phyloP scores from a whole-genome alignment of 306 rosid genomes.

The Trifolium fragiferum region DNA sequence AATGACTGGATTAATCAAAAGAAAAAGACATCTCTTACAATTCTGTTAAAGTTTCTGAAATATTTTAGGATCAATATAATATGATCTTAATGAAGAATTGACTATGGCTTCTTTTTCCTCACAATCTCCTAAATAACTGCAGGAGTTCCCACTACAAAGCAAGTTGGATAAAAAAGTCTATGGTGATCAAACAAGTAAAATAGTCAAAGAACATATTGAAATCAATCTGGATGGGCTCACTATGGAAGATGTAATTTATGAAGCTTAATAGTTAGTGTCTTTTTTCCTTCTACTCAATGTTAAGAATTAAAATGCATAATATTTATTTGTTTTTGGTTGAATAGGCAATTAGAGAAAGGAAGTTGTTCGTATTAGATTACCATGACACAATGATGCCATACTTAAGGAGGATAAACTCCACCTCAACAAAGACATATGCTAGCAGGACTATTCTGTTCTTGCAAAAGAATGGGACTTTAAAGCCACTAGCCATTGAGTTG shows the following conservation, averaged over 20 bases:
- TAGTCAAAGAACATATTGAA: slow-evolving; percentile 56
- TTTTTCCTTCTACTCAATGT: not conserved
- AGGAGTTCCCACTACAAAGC: slow-evolving; percentile 87
- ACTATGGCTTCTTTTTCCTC: slow-evolving; percentile 15
- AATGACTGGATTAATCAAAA: not conserved
- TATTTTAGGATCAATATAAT: slow-evolving; percentile 7
- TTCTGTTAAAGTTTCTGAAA: slow-evolving; percentile 17
- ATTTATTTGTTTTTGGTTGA: slow-evolving; percentile 31
- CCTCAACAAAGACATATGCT: slow-evolving; percentile 65
- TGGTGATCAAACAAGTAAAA: slow-evolving; percentile 73
- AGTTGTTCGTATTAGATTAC: slow-evolving; percentile 70
- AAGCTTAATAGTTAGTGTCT: not conserved
- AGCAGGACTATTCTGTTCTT: slow-evolving; percentile 71
- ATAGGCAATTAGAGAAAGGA: slow-evolving; percentile 66
- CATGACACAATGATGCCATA: slow-evolving; percentile 77
- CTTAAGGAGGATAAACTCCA: slow-evolving; percentile 66
- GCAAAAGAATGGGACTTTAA: slow-evolving; percentile 63
- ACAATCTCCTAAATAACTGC: slow-evolving; percentile 36
- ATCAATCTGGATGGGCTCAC: slow-evolving; percentile 60
- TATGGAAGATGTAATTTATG: slow-evolving; percentile 62
- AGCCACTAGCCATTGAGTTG: slow-evolving; percentile 76
- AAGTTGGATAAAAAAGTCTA: slow-evolving; percentile 64
- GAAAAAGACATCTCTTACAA: not conserved
- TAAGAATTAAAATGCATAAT: slow-evolving; percentile 13
- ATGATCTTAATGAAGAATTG: slow-evolving; percentile 19